A percentile compares a stretch with the other conserved stretches of the same genome.
phyloP scores from a whole-genome alignment of 164 flowering plant genomes.

The Berberis vulgaris region DNA sequence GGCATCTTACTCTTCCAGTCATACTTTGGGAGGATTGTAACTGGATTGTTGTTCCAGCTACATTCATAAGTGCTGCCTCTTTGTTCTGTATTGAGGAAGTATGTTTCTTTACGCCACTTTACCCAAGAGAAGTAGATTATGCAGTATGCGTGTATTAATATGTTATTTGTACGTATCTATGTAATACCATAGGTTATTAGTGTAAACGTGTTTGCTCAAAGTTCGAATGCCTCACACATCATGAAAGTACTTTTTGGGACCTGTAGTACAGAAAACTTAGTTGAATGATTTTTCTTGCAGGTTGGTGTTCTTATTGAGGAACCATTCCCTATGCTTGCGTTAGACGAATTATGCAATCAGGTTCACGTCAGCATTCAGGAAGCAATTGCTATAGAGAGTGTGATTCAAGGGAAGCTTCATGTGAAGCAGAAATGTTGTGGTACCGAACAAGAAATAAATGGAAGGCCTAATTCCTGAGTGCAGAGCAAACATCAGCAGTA shows the following conservation, averaged over 20 bases:
- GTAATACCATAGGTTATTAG: not conserved
- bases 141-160: not conserved
- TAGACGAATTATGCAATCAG: constrained; percentile 58
- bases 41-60: constrained; percentile 96
- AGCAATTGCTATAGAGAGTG: constrained; percentile 41
- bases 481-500: too few relatives aligned
- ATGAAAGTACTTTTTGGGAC: too few relatives aligned
- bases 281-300: constrained; percentile 22
- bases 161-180: not conserved
- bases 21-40: constrained; percentile 97
- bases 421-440: constrained; percentile 32
- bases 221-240: too few relatives aligned
- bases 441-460: constrained; percentile 41
- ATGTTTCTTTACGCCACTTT: constrained; percentile 4
- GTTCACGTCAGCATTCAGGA: constrained; percentile 47
- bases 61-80: constrained; percentile 94
- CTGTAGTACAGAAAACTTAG: too few relatives aligned
- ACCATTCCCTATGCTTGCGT: constrained; percentile 91
- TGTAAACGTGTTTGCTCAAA: too few relatives aligned
- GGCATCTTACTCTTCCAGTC: constrained; percentile 94
- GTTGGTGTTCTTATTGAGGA: constrained; percentile 98
- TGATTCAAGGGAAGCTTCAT: constrained; percentile 33
- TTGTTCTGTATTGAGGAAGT: constrained; percentile 98
- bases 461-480: constrained; percentile 25
- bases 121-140: not conserved